Percentiles rank a stretch among this genome's conserved stretches.
Conservation (phyloP, 2,329 filamentous ascomycete genomes). For the Botrytis tulipae region DNA sequence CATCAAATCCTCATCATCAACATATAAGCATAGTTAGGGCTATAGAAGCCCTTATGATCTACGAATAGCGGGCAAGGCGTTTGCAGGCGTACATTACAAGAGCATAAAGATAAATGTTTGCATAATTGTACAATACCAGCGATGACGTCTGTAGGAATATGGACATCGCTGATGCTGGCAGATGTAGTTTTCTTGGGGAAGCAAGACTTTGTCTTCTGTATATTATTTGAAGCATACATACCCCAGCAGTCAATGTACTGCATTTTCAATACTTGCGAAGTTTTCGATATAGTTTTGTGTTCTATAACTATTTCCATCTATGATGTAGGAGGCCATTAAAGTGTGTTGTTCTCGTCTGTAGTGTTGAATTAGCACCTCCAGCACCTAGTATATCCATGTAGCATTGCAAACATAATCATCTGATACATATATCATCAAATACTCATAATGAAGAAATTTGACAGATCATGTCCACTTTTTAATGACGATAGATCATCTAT, state of each 20-base stretch:
- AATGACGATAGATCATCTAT: not conserved
- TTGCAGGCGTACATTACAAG: conserved; percentile 31
- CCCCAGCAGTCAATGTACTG: conserved; percentile 32
- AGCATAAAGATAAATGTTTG: conserved; percentile 28
- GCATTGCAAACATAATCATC: not conserved
- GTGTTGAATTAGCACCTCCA: not conserved
- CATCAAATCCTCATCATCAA: conserved; percentile 14
- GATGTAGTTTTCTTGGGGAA: conserved; percentile 31
- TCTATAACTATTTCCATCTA: not conserved
- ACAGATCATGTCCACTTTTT: conserved; percentile 3
- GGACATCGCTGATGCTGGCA: conserved; percentile 31
- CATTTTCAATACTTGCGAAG: conserved; percentile 24
- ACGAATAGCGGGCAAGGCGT: conserved; percentile 36
- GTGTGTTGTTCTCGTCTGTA: not conserved
- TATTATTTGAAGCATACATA: conserved; percentile 32
- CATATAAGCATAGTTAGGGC: conserved; percentile 26
- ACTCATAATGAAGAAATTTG: not conserved
- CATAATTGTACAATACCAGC: conserved; percentile 32
- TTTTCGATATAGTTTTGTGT: not conserved
- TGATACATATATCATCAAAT: not conserved
- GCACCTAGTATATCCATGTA: not conserved
- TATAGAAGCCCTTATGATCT: conserved; percentile 29
- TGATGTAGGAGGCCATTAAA: not conserved
- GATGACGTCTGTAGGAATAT: conserved; percentile 30
- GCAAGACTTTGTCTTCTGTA: conserved; percentile 30